Percentiles rank a stretch among this genome's conserved stretches.
These are phyloP conservation scores for Tilletiaria anomala DNA, from an alignment of 1,284 basidiomycete species.

Conservation along the genomic window DNA sequence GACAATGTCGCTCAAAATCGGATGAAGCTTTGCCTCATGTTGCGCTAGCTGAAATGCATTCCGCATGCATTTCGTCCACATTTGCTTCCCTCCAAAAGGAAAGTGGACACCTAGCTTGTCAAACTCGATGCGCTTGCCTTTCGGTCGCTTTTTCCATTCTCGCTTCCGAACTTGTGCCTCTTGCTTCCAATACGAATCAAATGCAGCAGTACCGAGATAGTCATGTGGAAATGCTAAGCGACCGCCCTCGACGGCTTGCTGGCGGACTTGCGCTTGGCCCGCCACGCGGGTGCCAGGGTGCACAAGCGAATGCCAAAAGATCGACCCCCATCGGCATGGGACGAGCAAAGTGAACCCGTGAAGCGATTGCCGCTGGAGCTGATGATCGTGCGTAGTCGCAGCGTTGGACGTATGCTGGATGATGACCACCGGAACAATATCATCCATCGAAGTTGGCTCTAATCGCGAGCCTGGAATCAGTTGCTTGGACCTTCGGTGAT, in stretches of 20 bases:
- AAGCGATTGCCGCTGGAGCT: not conserved
- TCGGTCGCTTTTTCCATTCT: too few relatives aligned
- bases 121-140: too few relatives aligned
- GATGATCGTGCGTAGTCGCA: not conserved
- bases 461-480: slow-evolving; percentile 11
- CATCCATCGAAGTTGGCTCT: slow-evolving; percentile 17
- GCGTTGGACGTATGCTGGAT: slow-evolving; percentile 3
- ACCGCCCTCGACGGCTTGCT: slow-evolving; percentile 6
- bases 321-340: slow-evolving; percentile 31
- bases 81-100: too few relatives aligned
- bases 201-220: too few relatives aligned
- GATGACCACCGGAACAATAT: slow-evolving; percentile 20
- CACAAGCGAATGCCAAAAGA: slow-evolving; percentile 30
- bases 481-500: too few relatives aligned
- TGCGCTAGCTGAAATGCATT: too few relatives aligned
- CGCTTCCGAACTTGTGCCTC: too few relatives aligned
- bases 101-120: too few relatives aligned
- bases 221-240: slow-evolving; percentile 8
- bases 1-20: too few relatives aligned
- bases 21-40: too few relatives aligned
- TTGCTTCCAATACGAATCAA: too few relatives aligned
- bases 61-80: too few relatives aligned
- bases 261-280: slow-evolving; percentile 24
- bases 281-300: slow-evolving; percentile 20
- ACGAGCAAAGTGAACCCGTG: slow-evolving; percentile 23